Conservation (phyloP, 441 rosid species). For the Mallotus japonicus region DNA sequence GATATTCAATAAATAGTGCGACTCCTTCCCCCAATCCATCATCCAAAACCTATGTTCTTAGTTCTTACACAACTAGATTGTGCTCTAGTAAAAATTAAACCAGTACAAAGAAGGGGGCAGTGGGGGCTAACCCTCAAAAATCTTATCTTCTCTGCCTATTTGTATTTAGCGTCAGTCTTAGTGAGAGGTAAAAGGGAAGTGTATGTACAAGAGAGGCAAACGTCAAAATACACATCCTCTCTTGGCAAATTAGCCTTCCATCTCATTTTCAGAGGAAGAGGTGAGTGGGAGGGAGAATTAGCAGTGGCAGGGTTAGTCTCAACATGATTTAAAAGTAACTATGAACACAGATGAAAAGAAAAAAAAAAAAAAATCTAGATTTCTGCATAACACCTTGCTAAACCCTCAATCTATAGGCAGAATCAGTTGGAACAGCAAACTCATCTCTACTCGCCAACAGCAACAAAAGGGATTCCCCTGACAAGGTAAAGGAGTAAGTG, state of each 20-base stretch:
- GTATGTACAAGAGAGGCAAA: background rate
- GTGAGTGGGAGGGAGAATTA: background rate
- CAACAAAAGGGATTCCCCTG: constrained; percentile 73
- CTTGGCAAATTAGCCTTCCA: background rate
- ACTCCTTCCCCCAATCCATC: no score
- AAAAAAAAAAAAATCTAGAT: background rate
- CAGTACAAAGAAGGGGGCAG: no score
- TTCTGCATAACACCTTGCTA: background rate
- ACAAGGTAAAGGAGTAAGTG: constrained; percentile 13
- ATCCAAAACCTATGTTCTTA: no score
- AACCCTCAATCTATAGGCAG: no score
- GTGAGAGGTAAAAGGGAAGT: no score
- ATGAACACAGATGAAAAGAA: background rate
- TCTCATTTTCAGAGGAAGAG: background rate
- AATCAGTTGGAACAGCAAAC: background rate
- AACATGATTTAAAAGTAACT: background rate
- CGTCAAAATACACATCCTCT: background rate
- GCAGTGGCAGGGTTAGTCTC: no score
- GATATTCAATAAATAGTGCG: no score
- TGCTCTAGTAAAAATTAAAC: no score
- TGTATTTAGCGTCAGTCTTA: no score
- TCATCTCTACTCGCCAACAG: constrained; percentile 47
- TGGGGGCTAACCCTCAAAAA: no score
- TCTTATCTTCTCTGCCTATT: no score
- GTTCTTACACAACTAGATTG: no score